A percentile compares a stretch with the other conserved stretches of the same genome.
Evolutionary conservation across 2,329 filamentous ascomycete species (phyloP).

Genomic region (Cladosporium colombiae): DNA sequence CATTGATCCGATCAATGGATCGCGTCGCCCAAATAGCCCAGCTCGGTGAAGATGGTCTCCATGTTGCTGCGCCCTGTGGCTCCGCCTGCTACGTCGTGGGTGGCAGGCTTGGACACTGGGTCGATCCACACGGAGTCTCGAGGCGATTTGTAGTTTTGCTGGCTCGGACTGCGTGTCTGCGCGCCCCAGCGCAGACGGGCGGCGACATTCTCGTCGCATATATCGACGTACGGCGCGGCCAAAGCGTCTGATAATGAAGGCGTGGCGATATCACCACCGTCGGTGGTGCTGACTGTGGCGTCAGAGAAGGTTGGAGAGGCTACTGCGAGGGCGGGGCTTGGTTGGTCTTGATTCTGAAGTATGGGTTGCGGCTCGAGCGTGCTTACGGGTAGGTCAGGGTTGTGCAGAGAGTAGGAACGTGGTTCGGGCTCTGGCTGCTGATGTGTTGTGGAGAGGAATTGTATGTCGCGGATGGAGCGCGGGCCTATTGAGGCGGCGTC

Average conservation of each 20-base stretch:
- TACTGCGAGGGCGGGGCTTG: conserved; percentile 26
- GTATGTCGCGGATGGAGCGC: conserved; percentile 11
- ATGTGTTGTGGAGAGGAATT: conserved; percentile 18
- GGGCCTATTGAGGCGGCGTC: conserved; percentile 15
- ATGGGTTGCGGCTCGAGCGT: conserved; percentile 24
- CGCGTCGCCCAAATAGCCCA: conserved; percentile 33
- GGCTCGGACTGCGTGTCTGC: conserved; percentile 8
- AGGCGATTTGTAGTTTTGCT: conserved; percentile 11
- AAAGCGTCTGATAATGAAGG: conserved; percentile 22
- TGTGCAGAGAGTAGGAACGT: conserved; percentile 25
- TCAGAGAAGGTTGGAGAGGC: conserved; percentile 38
- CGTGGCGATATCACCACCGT: conserved; percentile 31
- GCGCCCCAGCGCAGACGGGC: conserved; percentile 7
- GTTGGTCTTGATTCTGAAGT: conserved; percentile 15
- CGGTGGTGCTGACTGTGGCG: conserved; percentile 34
- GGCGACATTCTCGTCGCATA: conserved; percentile 5
- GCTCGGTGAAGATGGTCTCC: conserved; percentile 35
- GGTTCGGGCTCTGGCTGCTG: conserved; percentile 24
- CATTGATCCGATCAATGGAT: conserved; percentile 22
- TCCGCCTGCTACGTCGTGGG: not conserved
- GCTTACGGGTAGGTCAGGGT: conserved; percentile 21
- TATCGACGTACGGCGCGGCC: not conserved
- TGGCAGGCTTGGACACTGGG: not conserved
- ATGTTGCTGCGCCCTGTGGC: conserved; percentile 15
- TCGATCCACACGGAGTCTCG: not conserved